Evolutionary conservation across 495 filamentous ascomycete genomes (phyloP).

Genomic region (Umbilicaria muhlenbergii): DNA sequence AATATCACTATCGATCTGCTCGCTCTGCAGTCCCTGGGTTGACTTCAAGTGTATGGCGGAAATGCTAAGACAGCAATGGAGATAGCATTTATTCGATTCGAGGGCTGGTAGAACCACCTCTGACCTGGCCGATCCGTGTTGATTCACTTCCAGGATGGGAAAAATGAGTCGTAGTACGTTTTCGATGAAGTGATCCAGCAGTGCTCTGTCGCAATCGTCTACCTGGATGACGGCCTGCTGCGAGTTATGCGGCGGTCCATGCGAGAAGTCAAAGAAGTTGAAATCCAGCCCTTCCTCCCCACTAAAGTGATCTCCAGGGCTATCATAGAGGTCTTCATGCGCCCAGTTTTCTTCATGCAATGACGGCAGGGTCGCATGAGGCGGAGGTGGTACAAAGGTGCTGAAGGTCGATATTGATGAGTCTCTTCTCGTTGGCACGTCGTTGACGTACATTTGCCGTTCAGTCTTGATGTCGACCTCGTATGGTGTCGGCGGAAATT

Average conservation of each 20-base stretch:
- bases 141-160: slow-evolving; percentile 78
- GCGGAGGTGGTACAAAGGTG: slow-evolving; percentile 63
- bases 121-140: slow-evolving; percentile 58
- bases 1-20: slow-evolving; percentile 81
- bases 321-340: slow-evolving; percentile 53
- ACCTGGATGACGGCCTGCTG: slow-evolving; percentile 63
- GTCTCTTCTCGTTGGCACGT: slow-evolving; percentile 67
- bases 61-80: slow-evolving; percentile 93
- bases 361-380: slow-evolving; percentile 43
- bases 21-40: slow-evolving; percentile 44
- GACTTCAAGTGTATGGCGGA: slow-evolving; percentile 90
- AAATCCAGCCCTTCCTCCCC: slow-evolving; percentile 49
- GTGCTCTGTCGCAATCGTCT: slow-evolving; percentile 71
- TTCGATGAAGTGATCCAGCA: slow-evolving; percentile 85
- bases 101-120: slow-evolving; percentile 73
- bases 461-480: slow-evolving; percentile 95
- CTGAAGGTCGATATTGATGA: slow-evolving; percentile 79
- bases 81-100: slow-evolving; percentile 79
- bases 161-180: slow-evolving; percentile 80
- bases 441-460: slow-evolving; percentile 85
- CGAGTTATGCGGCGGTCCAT: slow-evolving; percentile 35
- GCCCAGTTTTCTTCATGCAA: slow-evolving; percentile 65
- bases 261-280: slow-evolving; percentile 62
- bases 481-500: slow-evolving; percentile 48
- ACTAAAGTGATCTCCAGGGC: slow-evolving; percentile 20